Conservation (phyloP, 257 asterid species). For the Rubia yunnanensis region DNA sequence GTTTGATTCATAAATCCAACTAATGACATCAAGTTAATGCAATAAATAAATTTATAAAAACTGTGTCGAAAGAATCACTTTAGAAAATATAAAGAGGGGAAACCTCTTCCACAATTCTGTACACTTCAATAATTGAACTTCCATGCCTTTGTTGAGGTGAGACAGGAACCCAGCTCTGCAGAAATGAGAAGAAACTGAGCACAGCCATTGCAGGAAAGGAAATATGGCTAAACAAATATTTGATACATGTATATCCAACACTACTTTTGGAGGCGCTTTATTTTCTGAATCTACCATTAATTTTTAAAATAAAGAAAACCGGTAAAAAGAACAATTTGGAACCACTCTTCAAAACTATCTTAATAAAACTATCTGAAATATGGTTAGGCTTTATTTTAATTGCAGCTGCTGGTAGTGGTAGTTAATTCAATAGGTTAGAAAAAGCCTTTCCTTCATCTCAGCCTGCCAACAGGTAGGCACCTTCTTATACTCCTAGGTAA, state of each 20-base stretch:
- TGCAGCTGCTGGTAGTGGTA: neutral
- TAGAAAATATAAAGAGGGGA: slow-evolving; percentile 8
- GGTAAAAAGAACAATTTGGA: neutral
- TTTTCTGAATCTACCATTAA: neutral
- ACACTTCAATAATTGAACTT: slow-evolving; percentile 92
- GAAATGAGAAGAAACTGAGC: slow-evolving; percentile 21
- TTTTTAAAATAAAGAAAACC: neutral
- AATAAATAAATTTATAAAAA: slow-evolving; percentile 8
- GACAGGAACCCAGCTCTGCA: slow-evolving; percentile 73
- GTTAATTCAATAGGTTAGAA: neutral
- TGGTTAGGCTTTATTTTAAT: neutral
- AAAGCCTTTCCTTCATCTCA: too few relatives aligned
- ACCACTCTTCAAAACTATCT: neutral
- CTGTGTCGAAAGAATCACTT: slow-evolving; percentile 10
- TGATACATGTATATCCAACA: neutral
- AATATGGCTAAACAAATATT: neutral
- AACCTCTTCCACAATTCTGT: slow-evolving; percentile 98
- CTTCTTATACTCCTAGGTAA: too few relatives aligned
- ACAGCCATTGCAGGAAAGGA: neutral
- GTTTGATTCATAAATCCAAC: neutral
- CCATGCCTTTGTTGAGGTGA: slow-evolving; percentile 98
- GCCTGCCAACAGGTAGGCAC: too few relatives aligned
- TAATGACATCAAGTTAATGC: neutral
- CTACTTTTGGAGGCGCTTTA: neutral
- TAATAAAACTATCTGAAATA: neutral